Percentiles rank a stretch among this genome's conserved stretches.
Conservation (phyloP, 768 basidiomycete genomes). For the Rickenella mellea region DNA sequence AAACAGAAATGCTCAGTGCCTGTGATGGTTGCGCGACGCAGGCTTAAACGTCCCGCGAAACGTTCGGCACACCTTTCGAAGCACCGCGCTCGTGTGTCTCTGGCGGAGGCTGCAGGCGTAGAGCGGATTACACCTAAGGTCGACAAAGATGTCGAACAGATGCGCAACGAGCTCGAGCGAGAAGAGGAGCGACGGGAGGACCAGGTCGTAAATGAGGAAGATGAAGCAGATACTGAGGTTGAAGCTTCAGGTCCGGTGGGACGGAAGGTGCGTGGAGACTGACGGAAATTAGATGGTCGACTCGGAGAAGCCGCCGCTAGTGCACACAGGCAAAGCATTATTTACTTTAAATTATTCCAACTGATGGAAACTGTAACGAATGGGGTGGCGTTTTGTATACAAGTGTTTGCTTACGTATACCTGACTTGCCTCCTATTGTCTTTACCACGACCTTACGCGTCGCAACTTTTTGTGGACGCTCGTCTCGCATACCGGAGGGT, state of each 20-base stretch:
- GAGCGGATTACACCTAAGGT: conserved; percentile 83
- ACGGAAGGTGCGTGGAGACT: not conserved
- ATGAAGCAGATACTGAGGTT: conserved; percentile 17
- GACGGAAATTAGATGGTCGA: no score
- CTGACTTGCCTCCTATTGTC: no score
- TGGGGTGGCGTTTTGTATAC: no score
- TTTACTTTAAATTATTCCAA: no score
- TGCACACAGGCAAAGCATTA: no score
- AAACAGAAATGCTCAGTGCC: conserved; percentile 84
- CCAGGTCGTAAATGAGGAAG: conserved; percentile 12
- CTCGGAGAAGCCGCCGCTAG: no score
- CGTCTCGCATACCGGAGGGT: no score
- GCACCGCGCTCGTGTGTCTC: conserved; percentile 73
- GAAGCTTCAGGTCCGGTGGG: conserved; percentile 13
- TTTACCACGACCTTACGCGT: no score
- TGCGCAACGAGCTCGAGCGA: conserved; percentile 68
- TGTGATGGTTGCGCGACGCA: conserved; percentile 91
- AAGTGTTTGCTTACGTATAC: no score
- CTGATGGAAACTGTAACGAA: no score
- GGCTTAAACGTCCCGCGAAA: conserved; percentile 80
- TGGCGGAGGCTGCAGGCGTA: conserved; percentile 78
- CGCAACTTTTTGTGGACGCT: no score
- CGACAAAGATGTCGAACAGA: conserved; percentile 73
- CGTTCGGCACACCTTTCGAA: conserved; percentile 74
- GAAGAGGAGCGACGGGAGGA: conserved; percentile 38